Base-by-base conservation (phyloP, 2,329 filamentous ascomycete species). In the Pseudogymnoascus sp. region DNA sequence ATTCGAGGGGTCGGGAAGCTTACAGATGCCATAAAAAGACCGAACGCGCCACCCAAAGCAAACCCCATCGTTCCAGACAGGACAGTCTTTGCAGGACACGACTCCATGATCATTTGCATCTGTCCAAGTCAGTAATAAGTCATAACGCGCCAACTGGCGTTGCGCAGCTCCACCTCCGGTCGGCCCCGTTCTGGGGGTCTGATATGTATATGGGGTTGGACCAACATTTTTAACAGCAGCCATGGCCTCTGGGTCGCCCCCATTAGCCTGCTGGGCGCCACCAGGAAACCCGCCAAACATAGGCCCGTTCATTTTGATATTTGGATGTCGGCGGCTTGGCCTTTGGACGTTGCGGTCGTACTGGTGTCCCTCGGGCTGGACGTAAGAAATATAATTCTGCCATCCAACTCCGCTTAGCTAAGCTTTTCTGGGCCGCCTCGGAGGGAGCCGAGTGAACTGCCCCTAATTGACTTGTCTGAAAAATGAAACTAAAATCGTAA, bases 1-100 rank as follows among this genome's bases (percentile, higher is more conserved):
- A 41, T 59, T 41, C 59, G 33, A 35, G 21, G 19, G 35, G 59
- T 56, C 57, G 60, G 62, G 30, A 34, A 52, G 78, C 87, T 64
- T 84, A 95, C 90, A 70, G 89, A 94, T 62, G 92, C 90, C 92
- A 97, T 99, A 79, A 99, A 99, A 69, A 97, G 82, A 67, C 94
- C 94, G 67, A 99, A 99, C 41, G 95, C 79, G 69, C 91, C 94
- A 64, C 94, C 94, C 65, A 99, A 86, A 35, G 86, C 94, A 69
- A 96, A 96, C 13, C 94, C 94, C 83, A 95, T 95, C 21, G 88
- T 89, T 61, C 92, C 94, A 0, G 92, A 89, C 75, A 99, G 88
- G 67, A 84, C 86, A 15, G 90, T 89, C 74, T 99, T 99, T 61
- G 86, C 86, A 21, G 87, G 84, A 72, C 94, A 99, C 33, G 90